Evolutionary conservation across 805 yeast species (phyloP), one percentile per base, ranked within the genome.

Genomic region (Candida vartiovaarae): DNA sequence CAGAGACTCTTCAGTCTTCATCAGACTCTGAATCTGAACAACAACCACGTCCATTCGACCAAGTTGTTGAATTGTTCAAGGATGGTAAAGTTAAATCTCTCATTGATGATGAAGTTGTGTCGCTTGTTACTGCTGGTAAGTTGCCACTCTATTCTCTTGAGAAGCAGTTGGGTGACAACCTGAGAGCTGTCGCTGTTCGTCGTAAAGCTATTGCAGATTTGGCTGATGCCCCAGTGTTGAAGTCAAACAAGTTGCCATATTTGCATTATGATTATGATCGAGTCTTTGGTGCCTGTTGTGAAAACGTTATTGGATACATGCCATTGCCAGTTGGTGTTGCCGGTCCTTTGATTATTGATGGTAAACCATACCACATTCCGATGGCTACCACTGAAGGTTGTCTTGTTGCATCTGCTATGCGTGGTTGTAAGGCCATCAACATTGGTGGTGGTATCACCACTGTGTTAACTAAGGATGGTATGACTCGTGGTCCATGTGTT

Each of bases 381-480:
- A 88, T 93, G 95, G 99, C 99, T 27, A 93, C 99, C 15, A 93
- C 99, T 32, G 99, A 93, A 70, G 99, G 99, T 42, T 95, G 98
- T 67, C 74, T 93, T 46, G 97, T 93, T 53, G 99, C 99, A 4
- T 89, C 97, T 20, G 84, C 99, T 10, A 91, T 88, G 95, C 84
- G 99, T 67, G 99, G 99, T 53, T 93, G 98, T 71, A 93, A 93
- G 63, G 98, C 98, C 27, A 84, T 93, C 53, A 93, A 93, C 63
- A 81, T 91, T 6, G 99, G 99, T 47, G 97, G 98, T 41, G 99
- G 99, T 64, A 95, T 85, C 28, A 71, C 77, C 40, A 87, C 99
- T 29, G 95, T 91, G 26, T 74, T 93, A 53, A 87, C 96, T 10
- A 84, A 81, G 54, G 99, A 93, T 62, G 97, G 98, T 65, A 93